Evolutionary conservation across 257 asterid genomes (phyloP).

Genomic region (Rubia yunnanensis): DNA sequence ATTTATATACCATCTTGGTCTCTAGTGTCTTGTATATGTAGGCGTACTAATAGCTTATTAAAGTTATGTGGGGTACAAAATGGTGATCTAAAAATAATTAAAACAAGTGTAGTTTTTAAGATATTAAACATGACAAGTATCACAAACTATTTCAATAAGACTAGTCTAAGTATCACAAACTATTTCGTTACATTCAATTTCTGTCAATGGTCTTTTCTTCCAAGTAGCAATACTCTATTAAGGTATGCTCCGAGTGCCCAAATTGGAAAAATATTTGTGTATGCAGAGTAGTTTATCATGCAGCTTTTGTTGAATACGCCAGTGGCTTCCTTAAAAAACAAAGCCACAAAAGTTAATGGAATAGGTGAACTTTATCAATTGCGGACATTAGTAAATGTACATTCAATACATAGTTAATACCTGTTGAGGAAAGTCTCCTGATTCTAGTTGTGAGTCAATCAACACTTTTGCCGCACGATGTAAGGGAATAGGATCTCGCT

Average conservation of each 20-base stretch:
- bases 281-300: conserved; percentile 63
- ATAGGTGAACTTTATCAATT: neutral
- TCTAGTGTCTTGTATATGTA: no score
- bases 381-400: neutral
- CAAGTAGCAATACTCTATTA: conserved; percentile 35
- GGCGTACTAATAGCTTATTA: no score
- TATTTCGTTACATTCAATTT: no score
- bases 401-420: conserved; percentile 15
- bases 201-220: neutral
- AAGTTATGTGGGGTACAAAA: no score
- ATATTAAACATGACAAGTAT: no score
- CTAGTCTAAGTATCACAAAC: neutral
- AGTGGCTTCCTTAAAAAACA: conserved; percentile 41
- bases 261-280: conserved; percentile 58
- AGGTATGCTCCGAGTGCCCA: conserved; percentile 82
- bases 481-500: conserved; percentile 46
- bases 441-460: conserved; percentile 53
- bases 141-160: neutral
- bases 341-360: neutral
- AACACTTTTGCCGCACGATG: conserved; percentile 56
- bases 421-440: conserved; percentile 83
- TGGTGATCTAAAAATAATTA: no score
- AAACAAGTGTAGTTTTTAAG: no score
- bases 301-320: conserved; percentile 65
- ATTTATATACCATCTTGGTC: no score